Conservation (phyloP, 1,139 yeast genomes). For the Zygosaccharomyces sapae region DNA sequence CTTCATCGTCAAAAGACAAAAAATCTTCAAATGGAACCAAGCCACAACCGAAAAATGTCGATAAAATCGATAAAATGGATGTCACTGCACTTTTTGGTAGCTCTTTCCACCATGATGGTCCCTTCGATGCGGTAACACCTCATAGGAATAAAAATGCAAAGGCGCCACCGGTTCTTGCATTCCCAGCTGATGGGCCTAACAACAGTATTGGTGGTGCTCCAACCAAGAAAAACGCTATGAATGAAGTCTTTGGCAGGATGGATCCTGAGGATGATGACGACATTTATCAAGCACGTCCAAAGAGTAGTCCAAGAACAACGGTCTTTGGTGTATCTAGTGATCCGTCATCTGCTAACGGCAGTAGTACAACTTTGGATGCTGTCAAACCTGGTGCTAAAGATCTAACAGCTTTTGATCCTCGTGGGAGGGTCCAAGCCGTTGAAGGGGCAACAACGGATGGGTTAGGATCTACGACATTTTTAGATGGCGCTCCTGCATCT, state of each 20-base stretch:
- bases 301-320: slow-evolving; percentile 6
- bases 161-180: slow-evolving; percentile 90
- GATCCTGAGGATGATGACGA: slow-evolving; percentile 15
- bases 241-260: slow-evolving; percentile 31
- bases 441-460: slow-evolving; percentile 88
- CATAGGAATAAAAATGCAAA: slow-evolving; percentile 80
- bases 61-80: slow-evolving; percentile 89
- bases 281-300: slow-evolving; percentile 8
- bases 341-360: slow-evolving; percentile 9
- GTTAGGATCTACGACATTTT: slow-evolving; percentile 83
- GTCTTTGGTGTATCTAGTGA: slow-evolving; percentile 5
- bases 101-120: slow-evolving; percentile 97
- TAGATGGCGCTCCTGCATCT: slow-evolving; percentile 97
- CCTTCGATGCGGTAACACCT: slow-evolving; percentile 97
- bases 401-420: slow-evolving; percentile 58
- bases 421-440: slow-evolving; percentile 61
- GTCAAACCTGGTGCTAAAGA: slow-evolving; percentile 14
- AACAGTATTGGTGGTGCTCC: slow-evolving; percentile 67
- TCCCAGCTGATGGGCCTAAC: slow-evolving; percentile 93
- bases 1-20: slow-evolving; percentile 40
- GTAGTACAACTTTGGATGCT: slow-evolving; percentile 15
- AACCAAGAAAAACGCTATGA: slow-evolving; percentile 32
- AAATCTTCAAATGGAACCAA: slow-evolving; percentile 47
- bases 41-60: slow-evolving; percentile 47
- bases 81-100: slow-evolving; percentile 95